phyloP scores from a whole-genome alignment of 2,329 filamentous ascomycete species.

The Arthroderma sp. region DNA sequence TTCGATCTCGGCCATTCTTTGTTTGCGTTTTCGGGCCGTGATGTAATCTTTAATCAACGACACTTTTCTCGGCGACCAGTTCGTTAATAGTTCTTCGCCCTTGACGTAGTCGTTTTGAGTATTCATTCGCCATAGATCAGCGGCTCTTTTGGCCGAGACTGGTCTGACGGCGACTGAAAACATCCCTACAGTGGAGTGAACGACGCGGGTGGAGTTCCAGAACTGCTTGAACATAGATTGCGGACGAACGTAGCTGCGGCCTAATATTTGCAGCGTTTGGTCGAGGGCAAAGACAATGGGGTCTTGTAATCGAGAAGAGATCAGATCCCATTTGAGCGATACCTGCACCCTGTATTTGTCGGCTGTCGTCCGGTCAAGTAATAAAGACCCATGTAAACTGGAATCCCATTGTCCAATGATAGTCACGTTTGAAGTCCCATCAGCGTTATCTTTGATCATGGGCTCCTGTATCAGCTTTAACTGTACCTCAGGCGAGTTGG shows the following conservation, averaged over 20 bases:
- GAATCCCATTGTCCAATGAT: constrained; percentile 95
- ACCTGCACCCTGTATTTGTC: constrained; percentile 88
- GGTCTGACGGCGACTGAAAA: constrained; percentile 81
- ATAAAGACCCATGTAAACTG: constrained; percentile 76
- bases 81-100: constrained; percentile 72
- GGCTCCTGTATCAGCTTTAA: constrained; percentile 68
- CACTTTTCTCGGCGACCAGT: constrained; percentile 81
- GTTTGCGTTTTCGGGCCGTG: constrained; percentile 56
- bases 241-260: constrained; percentile 71
- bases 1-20: constrained; percentile 67
- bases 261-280: constrained; percentile 68
- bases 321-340: constrained; percentile 72
- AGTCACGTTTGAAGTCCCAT: constrained; percentile 77
- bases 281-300: constrained; percentile 79
- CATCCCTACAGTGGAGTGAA: constrained; percentile 73
- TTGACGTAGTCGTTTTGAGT: constrained; percentile 93
- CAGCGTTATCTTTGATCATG: constrained; percentile 68
- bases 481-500: constrained; percentile 57
- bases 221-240: constrained; percentile 76
- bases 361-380: constrained; percentile 86
- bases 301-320: constrained; percentile 68
- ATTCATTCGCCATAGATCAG: constrained; percentile 92
- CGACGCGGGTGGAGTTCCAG: constrained; percentile 72
- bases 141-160: constrained; percentile 76
- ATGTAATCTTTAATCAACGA: constrained; percentile 86